Conservation (phyloP, 2,329 filamentous ascomycete species). For the Geosmithia morbida region DNA sequence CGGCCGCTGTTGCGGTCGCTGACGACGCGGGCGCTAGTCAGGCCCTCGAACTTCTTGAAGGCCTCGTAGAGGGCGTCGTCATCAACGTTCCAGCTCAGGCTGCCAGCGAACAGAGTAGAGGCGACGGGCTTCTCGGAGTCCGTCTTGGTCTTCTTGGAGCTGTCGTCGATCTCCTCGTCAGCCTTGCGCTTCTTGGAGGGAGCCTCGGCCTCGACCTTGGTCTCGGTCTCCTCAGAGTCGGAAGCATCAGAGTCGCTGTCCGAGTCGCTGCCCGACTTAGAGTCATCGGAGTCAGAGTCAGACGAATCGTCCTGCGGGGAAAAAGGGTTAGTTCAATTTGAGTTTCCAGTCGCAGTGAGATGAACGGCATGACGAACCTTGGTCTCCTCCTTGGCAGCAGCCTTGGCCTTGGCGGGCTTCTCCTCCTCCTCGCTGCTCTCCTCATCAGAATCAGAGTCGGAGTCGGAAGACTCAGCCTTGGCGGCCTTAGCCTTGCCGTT, state of each 20-base stretch:
- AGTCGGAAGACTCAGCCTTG: constrained; percentile 13
- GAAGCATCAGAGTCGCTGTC: constrained; percentile 13
- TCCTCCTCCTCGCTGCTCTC: constrained; percentile 6
- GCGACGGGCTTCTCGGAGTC: constrained; percentile 25
- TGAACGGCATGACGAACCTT: constrained; percentile 1
- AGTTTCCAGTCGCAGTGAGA: too few species aligned
- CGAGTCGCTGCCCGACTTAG: constrained; percentile 13
- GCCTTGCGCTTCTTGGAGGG: constrained; percentile 33
- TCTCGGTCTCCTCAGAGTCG: constrained; percentile 18
- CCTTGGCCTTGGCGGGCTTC: constrained; percentile 9
- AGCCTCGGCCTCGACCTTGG: constrained; percentile 14
- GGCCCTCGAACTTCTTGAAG: constrained; percentile 66
- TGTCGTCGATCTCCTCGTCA: constrained; percentile 32
- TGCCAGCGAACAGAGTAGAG: constrained; percentile 72
- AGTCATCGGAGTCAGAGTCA: constrained; percentile 15
- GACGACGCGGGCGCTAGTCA: constrained; percentile 63
- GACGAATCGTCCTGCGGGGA: background rate
- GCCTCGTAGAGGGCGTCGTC: constrained; percentile 69
- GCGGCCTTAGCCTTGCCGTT: constrained; percentile 14
- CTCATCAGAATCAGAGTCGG: constrained; percentile 17
- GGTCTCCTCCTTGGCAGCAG: constrained; percentile 8
- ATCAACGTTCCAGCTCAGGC: constrained; percentile 81
- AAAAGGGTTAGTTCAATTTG: too few species aligned
- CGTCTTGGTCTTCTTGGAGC: constrained; percentile 55
- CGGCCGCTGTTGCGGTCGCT: constrained; percentile 68